These are phyloP conservation scores for Amauroascus verrucosus DNA, from an alignment of 2,329 filamentous ascomycete species.

Conservation along the genomic window DNA sequence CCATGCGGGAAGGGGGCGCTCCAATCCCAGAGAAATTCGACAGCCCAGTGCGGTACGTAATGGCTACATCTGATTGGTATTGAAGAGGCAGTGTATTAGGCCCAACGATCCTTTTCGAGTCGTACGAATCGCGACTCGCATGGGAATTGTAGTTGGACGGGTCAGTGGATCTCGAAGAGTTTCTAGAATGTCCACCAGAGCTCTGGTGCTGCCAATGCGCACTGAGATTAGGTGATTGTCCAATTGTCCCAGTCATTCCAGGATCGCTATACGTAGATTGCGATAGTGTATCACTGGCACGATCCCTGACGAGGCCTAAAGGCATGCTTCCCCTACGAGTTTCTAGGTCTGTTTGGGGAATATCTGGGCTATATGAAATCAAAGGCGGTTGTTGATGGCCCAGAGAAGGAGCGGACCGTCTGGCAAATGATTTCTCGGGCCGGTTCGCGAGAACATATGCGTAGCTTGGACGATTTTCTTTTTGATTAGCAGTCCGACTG, in stretches of 20 bases:
- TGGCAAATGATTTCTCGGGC: background rate
- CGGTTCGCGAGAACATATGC: slow-evolving; percentile 21
- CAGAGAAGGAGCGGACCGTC: slow-evolving; percentile 6
- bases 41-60: slow-evolving; percentile 19
- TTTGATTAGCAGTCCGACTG: slow-evolving; percentile 10
- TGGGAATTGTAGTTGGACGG: background rate
- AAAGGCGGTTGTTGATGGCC: background rate
- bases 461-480: slow-evolving; percentile 29
- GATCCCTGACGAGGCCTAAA: background rate
- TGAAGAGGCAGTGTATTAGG: slow-evolving; percentile 21
- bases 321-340: background rate
- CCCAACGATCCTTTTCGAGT: background rate
- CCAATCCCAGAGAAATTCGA: slow-evolving; percentile 12
- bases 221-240: slow-evolving; percentile 1
- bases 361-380: background rate
- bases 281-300: slow-evolving; percentile 1
- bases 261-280: slow-evolving; percentile 14
- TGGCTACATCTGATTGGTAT: slow-evolving; percentile 28
- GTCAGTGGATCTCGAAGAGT: slow-evolving; percentile 4
- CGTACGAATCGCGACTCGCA: background rate
- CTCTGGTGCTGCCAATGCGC: background rate
- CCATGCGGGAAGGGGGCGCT: background rate
- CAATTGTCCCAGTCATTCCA: slow-evolving; percentile 3
- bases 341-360: background rate
- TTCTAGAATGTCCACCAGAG: background rate